These are phyloP conservation scores for Backusella morwellensis DNA, from an alignment of 192 early-diverging fungal genomes.

Conservation along the genomic window DNA sequence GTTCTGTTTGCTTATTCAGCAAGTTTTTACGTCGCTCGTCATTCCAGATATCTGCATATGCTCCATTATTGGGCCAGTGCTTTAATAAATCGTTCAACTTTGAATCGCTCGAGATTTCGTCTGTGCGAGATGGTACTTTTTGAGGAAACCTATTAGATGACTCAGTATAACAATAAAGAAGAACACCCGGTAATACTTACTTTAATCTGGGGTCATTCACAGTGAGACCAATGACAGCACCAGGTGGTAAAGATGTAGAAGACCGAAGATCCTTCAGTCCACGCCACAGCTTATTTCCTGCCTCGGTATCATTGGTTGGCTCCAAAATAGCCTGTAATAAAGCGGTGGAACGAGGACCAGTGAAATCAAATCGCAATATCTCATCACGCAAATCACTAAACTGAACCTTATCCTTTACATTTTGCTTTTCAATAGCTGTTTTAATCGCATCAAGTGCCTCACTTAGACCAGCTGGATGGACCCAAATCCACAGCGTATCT, in stretches of 20 bases:
- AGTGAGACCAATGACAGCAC: constrained; percentile 74
- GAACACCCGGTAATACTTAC: constrained; percentile 31
- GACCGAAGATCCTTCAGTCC: constrained; percentile 49
- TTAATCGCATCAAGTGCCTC: constrained; percentile 39
- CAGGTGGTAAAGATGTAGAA: constrained; percentile 74
- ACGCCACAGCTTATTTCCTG: constrained; percentile 40
- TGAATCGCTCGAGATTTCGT: constrained; percentile 27
- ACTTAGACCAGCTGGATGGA: constrained; percentile 69
- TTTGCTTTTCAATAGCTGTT: constrained; percentile 15
- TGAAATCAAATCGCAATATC: constrained; percentile 79
- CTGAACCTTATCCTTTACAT: background rate
- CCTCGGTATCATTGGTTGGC: constrained; percentile 7
- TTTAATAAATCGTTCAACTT: constrained; percentile 41
- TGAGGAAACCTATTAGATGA: constrained; percentile 49
- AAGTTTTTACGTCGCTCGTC: constrained; percentile 38
- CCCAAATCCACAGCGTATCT: constrained; percentile 69
- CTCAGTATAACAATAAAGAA: background rate
- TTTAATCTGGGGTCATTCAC: constrained; percentile 84
- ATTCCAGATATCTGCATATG: constrained; percentile 59
- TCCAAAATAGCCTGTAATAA: constrained; percentile 68
- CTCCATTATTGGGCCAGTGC: constrained; percentile 58
- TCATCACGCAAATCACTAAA: constrained; percentile 53
- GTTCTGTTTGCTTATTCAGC: constrained; percentile 47
- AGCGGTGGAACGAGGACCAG: constrained; percentile 80
- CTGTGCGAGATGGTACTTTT: constrained; percentile 38